These are phyloP conservation scores for Kondoa malvinella DNA, from an alignment of 768 basidiomycete genomes.

Conservation along the genomic window DNA sequence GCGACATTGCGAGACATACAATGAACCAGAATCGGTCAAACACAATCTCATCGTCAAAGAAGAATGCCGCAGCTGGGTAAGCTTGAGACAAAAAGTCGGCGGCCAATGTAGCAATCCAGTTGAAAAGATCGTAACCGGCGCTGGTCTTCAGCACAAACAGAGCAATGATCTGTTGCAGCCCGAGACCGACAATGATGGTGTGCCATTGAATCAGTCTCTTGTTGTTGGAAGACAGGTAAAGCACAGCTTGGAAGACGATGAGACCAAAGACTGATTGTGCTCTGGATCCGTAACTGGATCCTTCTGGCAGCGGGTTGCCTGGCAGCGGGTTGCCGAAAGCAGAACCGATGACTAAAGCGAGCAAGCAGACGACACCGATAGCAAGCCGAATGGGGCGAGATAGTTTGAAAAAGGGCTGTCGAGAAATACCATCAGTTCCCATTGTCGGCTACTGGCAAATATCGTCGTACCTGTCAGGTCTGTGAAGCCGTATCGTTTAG, in stretches of 20 bases:
- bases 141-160: conserved; percentile 71
- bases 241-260: conserved; percentile 57
- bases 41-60: conserved; percentile 49
- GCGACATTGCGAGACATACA: no score
- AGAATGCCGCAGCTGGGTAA: conserved; percentile 56
- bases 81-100: conserved; percentile 59
- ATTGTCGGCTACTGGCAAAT: no score
- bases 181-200: conserved; percentile 22
- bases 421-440: no score
- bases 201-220: conserved; percentile 56
- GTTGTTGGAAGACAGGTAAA: conserved; percentile 51
- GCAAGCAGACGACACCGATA: conserved; percentile 57
- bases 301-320: no score
- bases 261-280: conserved; percentile 61
- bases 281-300: conserved; percentile 31
- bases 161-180: conserved; percentile 63
- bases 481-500: no score
- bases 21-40: conserved; percentile 73
- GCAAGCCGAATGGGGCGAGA: conserved; percentile 42
- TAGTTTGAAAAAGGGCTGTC: no score
- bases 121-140: conserved; percentile 67
- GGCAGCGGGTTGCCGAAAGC: conserved; percentile 52
- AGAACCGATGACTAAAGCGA: conserved; percentile 65
- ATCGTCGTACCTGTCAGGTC: no score
- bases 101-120: conserved; percentile 50